Base-by-base conservation (phyloP, 202 grass and related monocot species). In the Zoysia matrella region DNA sequence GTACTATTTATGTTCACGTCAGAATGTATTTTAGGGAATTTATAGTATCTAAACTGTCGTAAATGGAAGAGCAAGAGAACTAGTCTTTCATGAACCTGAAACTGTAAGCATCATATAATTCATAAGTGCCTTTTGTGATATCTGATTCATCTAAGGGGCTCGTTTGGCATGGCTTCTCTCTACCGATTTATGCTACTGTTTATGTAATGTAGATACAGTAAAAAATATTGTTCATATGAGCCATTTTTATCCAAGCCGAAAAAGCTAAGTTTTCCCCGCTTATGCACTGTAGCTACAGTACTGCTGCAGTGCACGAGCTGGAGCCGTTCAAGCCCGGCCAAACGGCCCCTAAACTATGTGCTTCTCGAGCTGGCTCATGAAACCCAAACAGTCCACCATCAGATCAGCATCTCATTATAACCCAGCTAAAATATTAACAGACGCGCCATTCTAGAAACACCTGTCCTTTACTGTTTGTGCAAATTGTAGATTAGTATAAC, bases 281-380 rank as follows among this genome's bases (percentile, higher is more conserved):
- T 22, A 22, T 22, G 22, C 22, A 22, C 22, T 22, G 22, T 22
- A 22, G 22, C 22, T 22, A 22, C 22, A 22, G 22, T 22, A 22
- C 22, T 22, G 22, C 22, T 22, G 22, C 22, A 22, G 22, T 22
- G 22, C 22, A 22, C 22, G 22, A 22, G 22, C 22, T 22, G 22
- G 22, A 22, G 22, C 22, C 22, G 22, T 22, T 22, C 22, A 22
- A 22, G 22, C 22, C 22, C 22, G 22, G 22, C 22, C 22, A 22
- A 22, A 22, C 22, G 22, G 22, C 22, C 22, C 22, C 22, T 12
- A 48, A 41, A 73, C 67, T 67, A 67, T 52, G 60, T 22, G 60
- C 39, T 72, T 72, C 77, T 65, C 75, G 30, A 77, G 64, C 30
- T 80, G 67, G 52, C 14, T 82, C 13, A 72, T 65, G 14, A 77